These are phyloP conservation scores for Trichosanthes truncata DNA, from an alignment of 306 rosid species.

Conservation along the genomic window DNA sequence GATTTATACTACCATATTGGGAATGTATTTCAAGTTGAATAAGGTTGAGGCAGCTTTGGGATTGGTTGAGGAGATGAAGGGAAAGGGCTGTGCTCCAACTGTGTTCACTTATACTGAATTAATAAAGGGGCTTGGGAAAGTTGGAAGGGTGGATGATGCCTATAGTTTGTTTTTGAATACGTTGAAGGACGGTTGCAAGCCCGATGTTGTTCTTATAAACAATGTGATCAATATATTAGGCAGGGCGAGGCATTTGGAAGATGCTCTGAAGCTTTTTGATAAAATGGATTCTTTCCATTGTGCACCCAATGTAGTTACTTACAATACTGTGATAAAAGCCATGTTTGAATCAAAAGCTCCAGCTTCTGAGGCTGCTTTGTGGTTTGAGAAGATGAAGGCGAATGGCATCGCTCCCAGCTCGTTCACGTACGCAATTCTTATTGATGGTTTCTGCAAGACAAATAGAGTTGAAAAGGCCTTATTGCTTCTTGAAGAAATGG, in stretches of 20 bases:
- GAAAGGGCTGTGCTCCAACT: conserved; percentile 49
- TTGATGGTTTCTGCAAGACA: conserved; percentile 89
- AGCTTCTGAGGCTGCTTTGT: conserved; percentile 43
- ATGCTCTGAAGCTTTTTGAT: conserved; percentile 45
- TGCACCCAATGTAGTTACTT: conserved; percentile 71
- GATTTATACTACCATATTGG: conserved; percentile 66
- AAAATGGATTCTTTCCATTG: conserved; percentile 54
- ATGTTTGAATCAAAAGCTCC: conserved; percentile 66
- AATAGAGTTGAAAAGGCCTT: conserved; percentile 76
- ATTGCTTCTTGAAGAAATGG: conserved; percentile 97
- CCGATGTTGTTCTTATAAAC: conserved; percentile 76
- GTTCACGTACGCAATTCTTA: conserved; percentile 78
- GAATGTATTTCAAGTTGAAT: conserved; percentile 54
- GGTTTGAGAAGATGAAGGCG: conserved; percentile 84
- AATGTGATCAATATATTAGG: conserved; percentile 73
- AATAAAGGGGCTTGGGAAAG: conserved; percentile 82
- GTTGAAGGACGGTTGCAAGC: conserved; percentile 61
- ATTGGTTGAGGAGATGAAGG: conserved; percentile 62
- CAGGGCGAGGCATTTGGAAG: conserved; percentile 54
- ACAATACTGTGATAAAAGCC: conserved; percentile 63
- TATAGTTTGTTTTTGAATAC: conserved; percentile 37
- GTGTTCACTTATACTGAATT: conserved; percentile 77
- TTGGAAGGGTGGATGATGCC: conserved; percentile 74
- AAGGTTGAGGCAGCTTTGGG: conserved; percentile 55
- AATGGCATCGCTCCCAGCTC: conserved; percentile 67